Evolutionary conservation across 2,329 filamentous ascomycete genomes (phyloP).

Genomic region (Byssoonygena ceratinophila): DNA sequence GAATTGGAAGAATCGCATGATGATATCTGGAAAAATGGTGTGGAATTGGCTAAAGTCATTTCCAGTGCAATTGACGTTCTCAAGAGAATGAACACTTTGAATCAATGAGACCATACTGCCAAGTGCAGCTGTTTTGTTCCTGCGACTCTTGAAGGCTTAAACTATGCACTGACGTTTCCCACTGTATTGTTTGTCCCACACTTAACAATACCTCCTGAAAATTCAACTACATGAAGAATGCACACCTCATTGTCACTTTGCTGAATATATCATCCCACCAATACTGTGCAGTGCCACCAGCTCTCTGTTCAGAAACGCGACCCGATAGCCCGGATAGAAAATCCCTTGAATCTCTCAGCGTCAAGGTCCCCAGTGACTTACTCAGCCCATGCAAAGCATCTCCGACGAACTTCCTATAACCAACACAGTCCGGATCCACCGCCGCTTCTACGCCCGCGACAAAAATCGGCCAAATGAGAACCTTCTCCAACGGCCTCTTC

Average conservation of each 20-base stretch:
- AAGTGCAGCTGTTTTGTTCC: neutral
- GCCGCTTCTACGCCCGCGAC: conserved; percentile 17
- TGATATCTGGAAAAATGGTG: conserved; percentile 34
- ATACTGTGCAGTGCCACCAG: neutral
- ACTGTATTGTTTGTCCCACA: too few relatives aligned
- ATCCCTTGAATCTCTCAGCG: conserved; percentile 9
- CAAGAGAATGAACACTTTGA: conserved; percentile 17
- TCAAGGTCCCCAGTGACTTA: conserved; percentile 13
- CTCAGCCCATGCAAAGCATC: conserved; percentile 10
- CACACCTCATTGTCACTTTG: conserved; percentile 6
- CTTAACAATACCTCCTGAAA: too few relatives aligned
- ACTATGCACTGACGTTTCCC: too few relatives aligned
- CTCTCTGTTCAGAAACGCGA: neutral
- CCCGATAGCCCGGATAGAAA: conserved; percentile 12
- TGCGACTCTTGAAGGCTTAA: too few relatives aligned
- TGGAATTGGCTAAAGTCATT: conserved; percentile 33
- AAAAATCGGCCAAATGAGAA: conserved; percentile 16
- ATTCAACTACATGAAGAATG: conserved; percentile 14
- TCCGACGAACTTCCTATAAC: conserved; percentile 3
- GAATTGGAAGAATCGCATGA: conserved; percentile 33
- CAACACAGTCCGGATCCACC: conserved; percentile 2
- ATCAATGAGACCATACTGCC: neutral
- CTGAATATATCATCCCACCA: conserved; percentile 17
- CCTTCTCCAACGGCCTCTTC: conserved; percentile 12
- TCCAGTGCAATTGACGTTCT: conserved; percentile 25